phyloP scores from a whole-genome alignment of 2,329 filamentous ascomycete species.

The Alternaria triticina region DNA sequence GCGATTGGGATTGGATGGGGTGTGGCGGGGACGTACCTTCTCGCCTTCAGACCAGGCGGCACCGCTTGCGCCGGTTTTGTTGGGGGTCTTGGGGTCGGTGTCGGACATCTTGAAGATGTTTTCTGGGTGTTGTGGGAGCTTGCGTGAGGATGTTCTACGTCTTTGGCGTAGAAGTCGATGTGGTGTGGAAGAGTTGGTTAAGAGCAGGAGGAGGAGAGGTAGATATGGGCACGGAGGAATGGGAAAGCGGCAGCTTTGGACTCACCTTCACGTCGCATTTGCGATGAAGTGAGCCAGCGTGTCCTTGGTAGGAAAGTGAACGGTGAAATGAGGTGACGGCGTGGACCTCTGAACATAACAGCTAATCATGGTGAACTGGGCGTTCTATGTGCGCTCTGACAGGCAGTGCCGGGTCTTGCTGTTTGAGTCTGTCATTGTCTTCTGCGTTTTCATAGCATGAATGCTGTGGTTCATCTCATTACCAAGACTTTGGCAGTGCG shows the following conservation, averaged over 20 bases:
- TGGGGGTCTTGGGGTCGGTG: constrained; percentile 8
- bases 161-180: background rate
- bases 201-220: background rate
- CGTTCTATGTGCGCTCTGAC: background rate
- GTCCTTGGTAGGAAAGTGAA: background rate
- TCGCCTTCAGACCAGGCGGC: constrained; percentile 31
- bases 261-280: background rate
- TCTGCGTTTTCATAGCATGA: background rate
- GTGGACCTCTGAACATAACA: background rate
- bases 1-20: background rate
- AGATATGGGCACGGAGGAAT: background rate
- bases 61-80: constrained; percentile 18
- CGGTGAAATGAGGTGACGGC: background rate
- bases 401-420: background rate
- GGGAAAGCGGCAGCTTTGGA: background rate
- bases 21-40: constrained; percentile 10
- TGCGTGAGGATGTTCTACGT: background rate
- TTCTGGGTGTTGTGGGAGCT: background rate
- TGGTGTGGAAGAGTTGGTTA: background rate
- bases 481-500: background rate
- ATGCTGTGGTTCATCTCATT: background rate
- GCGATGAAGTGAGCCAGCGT: background rate
- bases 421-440: background rate
- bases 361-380: background rate
- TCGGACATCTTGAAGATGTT: constrained; percentile 6